Conservation (phyloP, 805 yeast species). For the Kluyveromyces dobzhanskii region DNA sequence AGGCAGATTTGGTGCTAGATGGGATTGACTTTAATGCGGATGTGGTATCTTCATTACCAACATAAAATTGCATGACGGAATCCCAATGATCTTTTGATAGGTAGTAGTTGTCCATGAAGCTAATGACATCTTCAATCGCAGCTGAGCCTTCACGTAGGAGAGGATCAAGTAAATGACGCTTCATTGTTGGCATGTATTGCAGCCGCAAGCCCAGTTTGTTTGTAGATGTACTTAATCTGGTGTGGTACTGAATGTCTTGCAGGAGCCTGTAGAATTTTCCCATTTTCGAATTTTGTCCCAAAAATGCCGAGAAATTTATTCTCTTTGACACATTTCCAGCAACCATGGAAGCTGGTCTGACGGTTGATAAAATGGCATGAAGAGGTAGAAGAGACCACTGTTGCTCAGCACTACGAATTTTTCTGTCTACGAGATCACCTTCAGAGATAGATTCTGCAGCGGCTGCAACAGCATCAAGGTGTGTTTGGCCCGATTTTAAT, state of each 20-base stretch:
- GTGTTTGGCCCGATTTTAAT: conserved; percentile 37
- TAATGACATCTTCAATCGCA: conserved; percentile 59
- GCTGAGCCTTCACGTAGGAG: conserved; percentile 46
- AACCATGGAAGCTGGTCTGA: conserved; percentile 65
- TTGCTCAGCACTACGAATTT: conserved; percentile 85
- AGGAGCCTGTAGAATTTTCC: conserved; percentile 70
- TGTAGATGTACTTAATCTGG: conserved; percentile 71
- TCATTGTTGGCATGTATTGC: conserved; percentile 63
- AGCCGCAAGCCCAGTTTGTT: conserved; percentile 67
- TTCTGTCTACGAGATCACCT: conserved; percentile 71
- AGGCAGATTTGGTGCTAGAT: conserved; percentile 71
- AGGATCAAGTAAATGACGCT: conserved; percentile 50
- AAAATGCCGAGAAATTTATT: conserved; percentile 73
- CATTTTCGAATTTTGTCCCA: conserved; percentile 83
- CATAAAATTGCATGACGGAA: conserved; percentile 69
- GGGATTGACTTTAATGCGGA: conserved; percentile 51
- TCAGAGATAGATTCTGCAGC: conserved; percentile 87
- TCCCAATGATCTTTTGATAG: conserved; percentile 93
- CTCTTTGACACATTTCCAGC: conserved; percentile 66
- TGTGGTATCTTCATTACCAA: conserved; percentile 50
- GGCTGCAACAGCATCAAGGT: conserved; percentile 52
- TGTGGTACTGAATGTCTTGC: conserved; percentile 84
- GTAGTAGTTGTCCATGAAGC: conserved; percentile 76
- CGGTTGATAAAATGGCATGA: conserved; percentile 81
- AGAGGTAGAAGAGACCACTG: conserved; percentile 91